Base-by-base conservation (phyloP, 1,284 basidiomycete genomes). In the Phylloporus sp. region DNA sequence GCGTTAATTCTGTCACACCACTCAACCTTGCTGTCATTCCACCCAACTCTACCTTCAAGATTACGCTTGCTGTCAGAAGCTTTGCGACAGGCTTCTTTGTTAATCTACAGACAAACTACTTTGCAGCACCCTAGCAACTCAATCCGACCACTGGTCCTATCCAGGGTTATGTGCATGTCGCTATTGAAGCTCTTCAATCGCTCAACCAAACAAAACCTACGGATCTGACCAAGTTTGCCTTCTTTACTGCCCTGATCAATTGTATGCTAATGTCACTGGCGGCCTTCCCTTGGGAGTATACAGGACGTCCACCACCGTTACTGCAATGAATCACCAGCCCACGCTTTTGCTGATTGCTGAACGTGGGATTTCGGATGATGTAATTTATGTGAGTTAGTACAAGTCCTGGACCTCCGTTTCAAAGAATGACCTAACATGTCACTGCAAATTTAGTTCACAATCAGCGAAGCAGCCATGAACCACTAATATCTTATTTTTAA, bases 181-280 rank as follows among this genome's bases (percentile, higher is more conserved):
- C 90, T 60, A 81, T 94, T 65, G 87, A 93, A 79, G 65, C 78
- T 60, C 82, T 94, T 70, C 70, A 75, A 53, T 83, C 86, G 7
- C 77, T 91, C 66, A 78, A 80, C 53, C 85, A 88, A 74, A 88
- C 88, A 17, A 82, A 79, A 0, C 81, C 88, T 23, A 86, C 85
- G 37, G 80, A 92, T 79, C 89, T 91, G 27, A 83, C 75, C 62
- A 79, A 79, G 70, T 91, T 91, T 71, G 86, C 84, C 11, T 93
- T 91, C 83, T 94, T 93, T 86, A 89, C 88, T 82, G 90, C 88
- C 71, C 79, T 92, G 90, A 90, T 17, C 70, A 85, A n/a, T 78
- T 92, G 27, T 81, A 84, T 53, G 85, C 86, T 32, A 79, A 80
- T 39, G 90, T 94, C 64, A 80, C 86, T 7, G 83, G 80, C n/a